These are phyloP conservation scores for Monascus ruber DNA, from an alignment of 2,329 filamentous ascomycete species.

Conservation along the genomic window DNA sequence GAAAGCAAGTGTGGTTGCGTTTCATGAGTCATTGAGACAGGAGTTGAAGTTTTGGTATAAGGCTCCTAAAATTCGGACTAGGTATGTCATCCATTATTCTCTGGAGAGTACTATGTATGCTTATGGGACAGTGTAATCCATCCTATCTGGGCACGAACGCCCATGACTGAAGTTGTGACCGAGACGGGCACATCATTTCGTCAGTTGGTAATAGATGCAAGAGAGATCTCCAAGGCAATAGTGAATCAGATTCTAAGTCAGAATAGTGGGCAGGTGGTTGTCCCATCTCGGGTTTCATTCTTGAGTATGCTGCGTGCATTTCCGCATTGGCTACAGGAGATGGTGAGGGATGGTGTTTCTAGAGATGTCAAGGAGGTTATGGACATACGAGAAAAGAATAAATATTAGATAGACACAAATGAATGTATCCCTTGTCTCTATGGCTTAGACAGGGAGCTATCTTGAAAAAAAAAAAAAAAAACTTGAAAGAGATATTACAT, in stretches of 20 bases:
- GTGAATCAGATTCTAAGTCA: slow-evolving; percentile 35
- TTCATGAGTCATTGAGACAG: slow-evolving; percentile 35
- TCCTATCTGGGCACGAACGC: slow-evolving; percentile 22
- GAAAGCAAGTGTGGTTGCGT: slow-evolving; percentile 37
- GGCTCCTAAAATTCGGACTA: slow-evolving; percentile 18
- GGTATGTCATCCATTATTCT: slow-evolving; percentile 4
- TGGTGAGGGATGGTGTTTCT: background rate
- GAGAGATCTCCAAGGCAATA: slow-evolving; percentile 31
- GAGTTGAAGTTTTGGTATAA: slow-evolving; percentile 20
- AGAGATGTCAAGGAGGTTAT: background rate
- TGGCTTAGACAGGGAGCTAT: no score
- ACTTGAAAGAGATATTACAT: no score
- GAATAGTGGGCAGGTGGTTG: slow-evolving; percentile 33
- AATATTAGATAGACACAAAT: background rate
- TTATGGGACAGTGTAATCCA: slow-evolving; percentile 5
- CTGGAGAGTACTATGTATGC: background rate
- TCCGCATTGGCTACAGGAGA: slow-evolving; percentile 31
- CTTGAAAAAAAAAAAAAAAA: no score
- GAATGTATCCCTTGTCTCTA: no score
- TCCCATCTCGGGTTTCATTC: slow-evolving; percentile 27
- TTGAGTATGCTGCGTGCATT: slow-evolving; percentile 5
- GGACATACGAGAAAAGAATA: background rate
- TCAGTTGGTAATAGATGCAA: slow-evolving; percentile 11
- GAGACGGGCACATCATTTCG: slow-evolving; percentile 4
- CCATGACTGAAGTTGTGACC: slow-evolving; percentile 23